Base-by-base conservation (phyloP, 345 rosid genomes). In the Cochlearia excelsa region DNA sequence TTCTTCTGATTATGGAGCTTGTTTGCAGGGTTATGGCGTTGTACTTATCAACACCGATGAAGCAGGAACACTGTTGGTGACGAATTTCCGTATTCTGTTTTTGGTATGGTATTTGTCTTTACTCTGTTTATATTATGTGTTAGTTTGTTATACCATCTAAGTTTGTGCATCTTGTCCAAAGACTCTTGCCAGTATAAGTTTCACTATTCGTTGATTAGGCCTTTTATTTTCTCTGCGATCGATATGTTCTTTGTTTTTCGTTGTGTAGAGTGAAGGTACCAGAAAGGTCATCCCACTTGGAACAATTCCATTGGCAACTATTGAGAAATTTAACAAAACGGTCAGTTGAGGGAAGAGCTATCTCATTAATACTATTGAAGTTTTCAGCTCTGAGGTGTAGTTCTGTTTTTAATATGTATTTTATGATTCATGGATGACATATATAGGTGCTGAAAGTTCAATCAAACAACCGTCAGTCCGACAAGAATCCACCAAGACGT, bases 11-110 rank as follows among this genome's bases (percentile, higher is more conserved):
- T 16, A 16, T 16, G 23, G 23, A 16, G 23, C 23, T 74, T 54
- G 29, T 73, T 79, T 57, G 11, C 82, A 93, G 97, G 87, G 79
- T 30, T 72, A 74, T 61, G 99, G 97, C 30, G 97, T 90, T 66
- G 95, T 93, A 51, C 96, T 93, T 79, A 77, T 90, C 46, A 93
- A 93, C 76, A 87, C 77, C 0, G 96, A 89, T 72, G 82, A 79
- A 63, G 99, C 99, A 7, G 99, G 99, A 34, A 87, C 88, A 39
- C 69, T 90, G 70, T 46, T 89, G 67, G 88, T 93, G 73, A 93
- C 99, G 4, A 93, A 93, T 61, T 93, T 84, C 65, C 97, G 99
- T 57, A 77, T 93, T 67, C 82, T 93, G 51, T 93, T 93, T 73
- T 66, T 93, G 83, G 99, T 93, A 67, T 81, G 95, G 73, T 7